These are phyloP conservation scores for Russula virescens DNA, from an alignment of 768 basidiomycete species.

Conservation along the genomic window DNA sequence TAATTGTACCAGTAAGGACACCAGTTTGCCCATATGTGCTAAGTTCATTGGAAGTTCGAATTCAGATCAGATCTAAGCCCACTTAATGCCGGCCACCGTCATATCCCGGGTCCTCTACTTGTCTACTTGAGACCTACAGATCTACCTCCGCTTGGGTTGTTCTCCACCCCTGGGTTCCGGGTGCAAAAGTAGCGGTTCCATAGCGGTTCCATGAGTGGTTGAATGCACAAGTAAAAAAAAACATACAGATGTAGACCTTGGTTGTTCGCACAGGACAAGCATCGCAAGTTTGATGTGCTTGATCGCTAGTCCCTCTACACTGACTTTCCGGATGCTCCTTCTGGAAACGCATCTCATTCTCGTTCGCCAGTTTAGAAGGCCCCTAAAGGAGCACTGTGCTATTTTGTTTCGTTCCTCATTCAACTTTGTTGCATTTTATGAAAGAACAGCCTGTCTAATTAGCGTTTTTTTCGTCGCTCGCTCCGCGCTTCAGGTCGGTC, in stretches of 20 bases:
- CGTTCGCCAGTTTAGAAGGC: neutral
- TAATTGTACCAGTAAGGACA: neutral
- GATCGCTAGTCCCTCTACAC: neutral
- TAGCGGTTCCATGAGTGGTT: neutral
- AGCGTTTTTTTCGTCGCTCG: neutral
- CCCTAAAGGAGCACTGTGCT: too few species aligned
- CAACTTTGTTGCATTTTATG: conserved; percentile 1
- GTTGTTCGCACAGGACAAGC: neutral
- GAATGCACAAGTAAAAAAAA: neutral
- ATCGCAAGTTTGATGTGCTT: neutral
- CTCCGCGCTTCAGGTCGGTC: conserved; percentile 10
- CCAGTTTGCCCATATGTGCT: neutral
- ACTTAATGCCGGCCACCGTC: neutral
- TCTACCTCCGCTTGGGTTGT: neutral
- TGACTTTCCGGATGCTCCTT: neutral
- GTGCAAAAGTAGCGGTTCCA: neutral
- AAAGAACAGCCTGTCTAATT: neutral
- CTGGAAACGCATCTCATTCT: neutral
- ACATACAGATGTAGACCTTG: neutral
- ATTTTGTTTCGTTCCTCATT: neutral
- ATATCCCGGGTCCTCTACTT: neutral
- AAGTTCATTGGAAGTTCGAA: neutral
- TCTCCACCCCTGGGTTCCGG: neutral
- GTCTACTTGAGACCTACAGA: conserved; percentile 7
- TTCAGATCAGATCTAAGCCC: neutral